Conservation (phyloP, 371 early-diverging fungal genomes). For the Mucor saturninus region DNA sequence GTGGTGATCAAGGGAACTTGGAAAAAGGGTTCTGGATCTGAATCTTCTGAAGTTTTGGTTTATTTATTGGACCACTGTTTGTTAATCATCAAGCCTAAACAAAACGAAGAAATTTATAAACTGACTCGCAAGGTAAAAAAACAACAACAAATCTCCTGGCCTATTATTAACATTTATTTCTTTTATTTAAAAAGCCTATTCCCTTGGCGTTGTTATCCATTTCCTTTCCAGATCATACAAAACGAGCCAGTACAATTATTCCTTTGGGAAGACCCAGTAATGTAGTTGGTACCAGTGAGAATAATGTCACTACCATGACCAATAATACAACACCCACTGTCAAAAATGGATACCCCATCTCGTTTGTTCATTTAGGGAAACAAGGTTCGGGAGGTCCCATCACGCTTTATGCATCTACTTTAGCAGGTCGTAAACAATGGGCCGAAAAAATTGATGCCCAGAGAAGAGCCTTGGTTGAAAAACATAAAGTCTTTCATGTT, state of each 20-base stretch:
- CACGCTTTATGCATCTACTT: conserved; percentile 75
- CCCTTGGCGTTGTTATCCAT: conserved; percentile 76
- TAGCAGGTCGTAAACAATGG: conserved; percentile 83
- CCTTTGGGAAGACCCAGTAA: conserved; percentile 39
- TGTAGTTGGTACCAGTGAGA: conserved; percentile 4
- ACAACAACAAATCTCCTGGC: neutral
- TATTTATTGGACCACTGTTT: conserved; percentile 89
- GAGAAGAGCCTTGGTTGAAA: conserved; percentile 61
- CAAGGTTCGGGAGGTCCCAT: conserved; percentile 64
- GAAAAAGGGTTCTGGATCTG: conserved; percentile 70
- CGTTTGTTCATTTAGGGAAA: conserved; percentile 79
- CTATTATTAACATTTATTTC: conserved; percentile 3
- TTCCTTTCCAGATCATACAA: conserved; percentile 62
- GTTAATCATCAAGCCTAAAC: conserved; percentile 71
- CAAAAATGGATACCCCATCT: conserved; percentile 65
- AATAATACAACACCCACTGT: neutral
- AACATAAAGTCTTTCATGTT: conserved; percentile 67
- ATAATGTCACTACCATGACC: neutral
- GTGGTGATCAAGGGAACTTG: conserved; percentile 82
- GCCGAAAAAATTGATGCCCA: conserved; percentile 81
- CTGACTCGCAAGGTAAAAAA: conserved; percentile 43
- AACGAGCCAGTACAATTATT: conserved; percentile 43
- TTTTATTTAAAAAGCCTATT: conserved; percentile 70
- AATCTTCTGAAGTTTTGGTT: conserved; percentile 70
- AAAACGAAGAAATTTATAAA: conserved; percentile 48